A percentile compares a stretch with the other conserved stretches of the same genome.
Evolutionary conservation across 768 basidiomycete genomes (phyloP).

Genomic region (Amanita pseudoporphyria): DNA sequence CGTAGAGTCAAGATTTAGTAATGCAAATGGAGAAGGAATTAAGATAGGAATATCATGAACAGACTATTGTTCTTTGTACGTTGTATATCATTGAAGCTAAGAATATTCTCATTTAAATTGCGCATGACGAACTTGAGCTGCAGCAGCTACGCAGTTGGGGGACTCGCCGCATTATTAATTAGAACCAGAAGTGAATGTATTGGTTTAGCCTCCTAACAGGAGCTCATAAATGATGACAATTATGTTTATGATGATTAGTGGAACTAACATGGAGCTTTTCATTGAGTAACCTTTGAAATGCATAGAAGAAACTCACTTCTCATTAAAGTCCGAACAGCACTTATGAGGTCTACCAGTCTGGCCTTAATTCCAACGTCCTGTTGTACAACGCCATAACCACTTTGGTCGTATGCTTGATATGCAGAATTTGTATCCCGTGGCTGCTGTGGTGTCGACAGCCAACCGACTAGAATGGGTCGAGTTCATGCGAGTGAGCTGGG

Average conservation of each 20-base stretch:
- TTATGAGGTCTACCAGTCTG: conserved; percentile 84
- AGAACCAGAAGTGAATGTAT: no score
- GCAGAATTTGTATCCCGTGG: conserved; percentile 44
- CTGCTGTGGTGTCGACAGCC: conserved; percentile 61
- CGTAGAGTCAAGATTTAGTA: no score
- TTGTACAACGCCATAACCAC: conserved; percentile 41
- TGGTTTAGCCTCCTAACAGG: conserved; percentile 45
- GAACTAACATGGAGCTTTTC: conserved; percentile 72
- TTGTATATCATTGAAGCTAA: no score
- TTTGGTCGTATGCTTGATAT: conserved; percentile 60
- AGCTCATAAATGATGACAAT: conserved; percentile 83
- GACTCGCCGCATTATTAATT: no score
- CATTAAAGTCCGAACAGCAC: conserved; percentile 94
- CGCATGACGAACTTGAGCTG: no score
- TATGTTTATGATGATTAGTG: conserved; percentile 81
- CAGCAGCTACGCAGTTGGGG: no score
- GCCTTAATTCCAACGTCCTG: conserved; percentile 72
- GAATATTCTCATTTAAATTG: no score
- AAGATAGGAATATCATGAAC: no score
- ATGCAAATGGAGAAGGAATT: no score
- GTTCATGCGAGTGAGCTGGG: conserved; percentile 11
- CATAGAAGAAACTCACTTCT: conserved; percentile 59
- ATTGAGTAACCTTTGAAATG: conserved; percentile 9
- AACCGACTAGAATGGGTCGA: conserved; percentile 57
- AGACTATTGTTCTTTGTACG: no score